These are phyloP conservation scores for Pythium guiyangense DNA, from an alignment of 352 stramenopile genomes.

Conservation along the genomic window DNA sequence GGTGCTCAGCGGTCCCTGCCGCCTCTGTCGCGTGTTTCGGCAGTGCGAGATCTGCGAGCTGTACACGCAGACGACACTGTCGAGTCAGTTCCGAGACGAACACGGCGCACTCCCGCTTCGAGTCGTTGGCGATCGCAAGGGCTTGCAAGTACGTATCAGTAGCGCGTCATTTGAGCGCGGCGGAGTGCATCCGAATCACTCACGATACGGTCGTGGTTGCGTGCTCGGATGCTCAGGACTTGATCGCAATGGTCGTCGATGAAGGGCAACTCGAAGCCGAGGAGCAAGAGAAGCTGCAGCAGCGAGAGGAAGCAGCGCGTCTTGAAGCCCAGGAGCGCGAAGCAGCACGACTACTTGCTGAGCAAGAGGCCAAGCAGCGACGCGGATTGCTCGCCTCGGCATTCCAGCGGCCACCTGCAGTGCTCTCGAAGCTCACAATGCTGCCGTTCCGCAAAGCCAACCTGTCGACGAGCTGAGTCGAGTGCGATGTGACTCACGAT, in stretches of 20 bases:
- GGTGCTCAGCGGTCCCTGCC: conserved; percentile 32
- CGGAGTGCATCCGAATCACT: neutral
- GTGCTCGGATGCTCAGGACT: conserved; percentile 25
- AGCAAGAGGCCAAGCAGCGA: conserved; percentile 14
- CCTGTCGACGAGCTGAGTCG: neutral
- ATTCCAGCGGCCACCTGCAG: conserved; percentile 16
- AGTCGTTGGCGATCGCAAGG: conserved; percentile 44
- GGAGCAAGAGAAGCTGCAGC: conserved; percentile 24
- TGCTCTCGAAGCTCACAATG: conserved; percentile 9
- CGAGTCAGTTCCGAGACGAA: conserved; percentile 12
- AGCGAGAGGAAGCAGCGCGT: conserved; percentile 8
- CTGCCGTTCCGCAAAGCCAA: conserved; percentile 8
- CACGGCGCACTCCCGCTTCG: conserved; percentile 17
- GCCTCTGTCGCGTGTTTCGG: conserved; percentile 77
- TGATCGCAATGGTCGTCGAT: conserved; percentile 42
- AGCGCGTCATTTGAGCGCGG: no score
- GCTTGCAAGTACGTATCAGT: conserved; percentile 29
- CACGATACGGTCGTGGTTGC: neutral
- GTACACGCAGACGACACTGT: conserved; percentile 37
- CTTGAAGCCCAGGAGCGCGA: conserved; percentile 10
- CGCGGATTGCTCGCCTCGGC: conserved; percentile 11
- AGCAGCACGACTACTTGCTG: conserved; percentile 10
- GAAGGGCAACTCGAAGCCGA: conserved; percentile 38
- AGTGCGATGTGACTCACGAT: no score
- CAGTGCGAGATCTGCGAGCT: conserved; percentile 89